Base-by-base conservation (phyloP, 208 protist species). In the Borovskyia barvae region DNA sequence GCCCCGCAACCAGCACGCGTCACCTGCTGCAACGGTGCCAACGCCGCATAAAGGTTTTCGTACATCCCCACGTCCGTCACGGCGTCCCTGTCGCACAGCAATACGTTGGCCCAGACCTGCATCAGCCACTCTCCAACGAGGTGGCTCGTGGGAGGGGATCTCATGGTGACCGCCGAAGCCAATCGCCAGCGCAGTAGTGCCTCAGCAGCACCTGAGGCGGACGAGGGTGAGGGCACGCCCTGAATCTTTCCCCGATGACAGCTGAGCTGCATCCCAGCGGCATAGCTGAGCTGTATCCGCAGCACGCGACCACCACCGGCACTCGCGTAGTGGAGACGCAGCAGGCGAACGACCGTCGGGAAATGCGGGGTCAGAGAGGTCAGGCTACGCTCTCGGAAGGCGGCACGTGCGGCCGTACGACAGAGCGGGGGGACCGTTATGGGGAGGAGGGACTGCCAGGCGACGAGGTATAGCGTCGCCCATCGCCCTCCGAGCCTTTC, bases 41-140 rank as follows among this genome's bases (percentile, higher is more conserved):
- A 42, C 5, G 55, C 48, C 8, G 64, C 40, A 42, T 59, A 64
- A 5, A 58, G 37, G 4, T 71, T 46, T 12, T 63, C 64, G 40
- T 71, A 64, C 11, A 71, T 43, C 19, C 55, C 64, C 11, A 63
- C 55, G 24, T 71, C 54, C 0, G 64, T 64, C 24, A 64, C 55
- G 9, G 64, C 64, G 0, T 15, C 29, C 3, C 48, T n/a, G 28
- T 64, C 55, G 40, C 64, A 71, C 40, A 71, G 32, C 35, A 71
- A 14, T 0, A 64, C 55, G 20, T 64, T 59, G 3, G 48, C 33
- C 64, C 54, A 58, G 17, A 71, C 26, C 36, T 64, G 64, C 33
- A 58, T 22, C 22, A 71, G 26, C 64, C 64, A 71, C 55, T 46
- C 11, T 5, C 40, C 45, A 0, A 63, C 9, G 8, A 20, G 19